Percentiles rank a stretch among this genome's conserved stretches.
phyloP scores from a whole-genome alignment of 257 asterid species.

The Solanum sparsipilum region DNA sequence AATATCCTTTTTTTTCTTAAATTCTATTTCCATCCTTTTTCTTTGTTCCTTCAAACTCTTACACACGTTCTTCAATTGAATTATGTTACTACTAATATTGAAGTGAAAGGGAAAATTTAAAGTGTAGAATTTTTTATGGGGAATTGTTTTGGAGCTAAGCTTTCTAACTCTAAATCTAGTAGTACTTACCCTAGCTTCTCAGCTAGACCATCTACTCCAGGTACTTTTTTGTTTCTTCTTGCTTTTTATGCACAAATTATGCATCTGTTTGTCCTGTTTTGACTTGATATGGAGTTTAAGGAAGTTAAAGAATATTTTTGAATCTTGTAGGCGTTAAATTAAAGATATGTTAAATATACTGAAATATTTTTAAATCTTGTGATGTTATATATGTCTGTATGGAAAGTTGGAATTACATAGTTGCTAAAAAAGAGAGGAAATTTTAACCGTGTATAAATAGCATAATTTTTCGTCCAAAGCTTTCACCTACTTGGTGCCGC shows the following conservation, averaged over 20 bases:
- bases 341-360: no score
- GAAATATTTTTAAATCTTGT: no score
- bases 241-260: not conserved
- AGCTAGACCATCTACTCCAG: slow-evolving; percentile 40
- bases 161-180: slow-evolving; percentile 30
- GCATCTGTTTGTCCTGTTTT: not conserved
- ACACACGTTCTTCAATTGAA: not conserved
- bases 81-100: not conserved
- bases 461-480: no score
- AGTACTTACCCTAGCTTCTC: slow-evolving; percentile 18
- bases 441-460: no score
- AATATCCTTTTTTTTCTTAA: not conserved
- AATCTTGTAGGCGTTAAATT: no score
- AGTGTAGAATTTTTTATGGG: slow-evolving; percentile 39
- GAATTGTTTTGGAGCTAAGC: slow-evolving; percentile 65
- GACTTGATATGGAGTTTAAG: no score
- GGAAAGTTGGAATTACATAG: not conserved
- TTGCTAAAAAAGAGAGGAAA: not conserved
- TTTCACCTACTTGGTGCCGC: not conserved
- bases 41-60: not conserved
- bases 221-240: slow-evolving; percentile 11
- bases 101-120: not conserved
- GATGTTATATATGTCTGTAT: no score
- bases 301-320: no score
- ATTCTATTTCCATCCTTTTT: not conserved